A percentile compares a stretch with the other conserved stretches of the same genome.
phyloP scores from a whole-genome alignment of 2,329 filamentous ascomycete species.

The Colletotrichum lini region DNA sequence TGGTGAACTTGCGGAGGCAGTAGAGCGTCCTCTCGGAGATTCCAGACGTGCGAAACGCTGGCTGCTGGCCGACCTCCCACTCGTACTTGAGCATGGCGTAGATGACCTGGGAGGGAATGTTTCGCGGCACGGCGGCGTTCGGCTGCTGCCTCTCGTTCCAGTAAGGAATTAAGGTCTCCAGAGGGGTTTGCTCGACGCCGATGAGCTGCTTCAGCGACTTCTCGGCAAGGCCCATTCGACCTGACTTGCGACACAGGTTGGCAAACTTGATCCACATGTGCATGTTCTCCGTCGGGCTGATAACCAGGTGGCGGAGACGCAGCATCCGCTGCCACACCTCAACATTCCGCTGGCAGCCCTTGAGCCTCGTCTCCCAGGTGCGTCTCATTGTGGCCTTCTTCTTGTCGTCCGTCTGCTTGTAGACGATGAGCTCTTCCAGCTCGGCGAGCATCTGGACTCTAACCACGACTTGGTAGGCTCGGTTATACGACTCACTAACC shows the following conservation, averaged over 20 bases:
- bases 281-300: conserved; percentile 92
- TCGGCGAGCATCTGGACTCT: conserved; percentile 99
- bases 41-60: conserved; percentile 56
- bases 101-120: conserved; percentile 81
- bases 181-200: conserved; percentile 72
- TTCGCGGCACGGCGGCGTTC: conserved; percentile 56
- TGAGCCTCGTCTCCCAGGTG: conserved; percentile 96
- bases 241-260: conserved; percentile 97
- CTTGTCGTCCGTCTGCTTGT: conserved; percentile 93
- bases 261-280: conserved; percentile 99
- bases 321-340: conserved; percentile 99
- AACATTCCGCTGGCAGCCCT: conserved; percentile 96
- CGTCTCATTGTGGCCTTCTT: conserved; percentile 92
- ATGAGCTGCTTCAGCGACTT: conserved; percentile 95
- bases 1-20: conserved; percentile 73
- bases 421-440: conserved; percentile 96
- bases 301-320: conserved; percentile 91
- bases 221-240: conserved; percentile 93
- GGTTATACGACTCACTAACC: conserved; percentile 98
- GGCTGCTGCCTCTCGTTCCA: conserved; percentile 62
- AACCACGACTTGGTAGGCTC: conserved; percentile 97
- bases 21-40: conserved; percentile 70
- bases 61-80: conserved; percentile 86
- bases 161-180: conserved; percentile 73
- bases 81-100: conserved; percentile 98